A percentile compares a stretch with the other conserved stretches of the same genome.
Evolutionary conservation across 2,329 filamentous ascomycete genomes (phyloP).

Genomic region (Stemphylium lycopersici): DNA sequence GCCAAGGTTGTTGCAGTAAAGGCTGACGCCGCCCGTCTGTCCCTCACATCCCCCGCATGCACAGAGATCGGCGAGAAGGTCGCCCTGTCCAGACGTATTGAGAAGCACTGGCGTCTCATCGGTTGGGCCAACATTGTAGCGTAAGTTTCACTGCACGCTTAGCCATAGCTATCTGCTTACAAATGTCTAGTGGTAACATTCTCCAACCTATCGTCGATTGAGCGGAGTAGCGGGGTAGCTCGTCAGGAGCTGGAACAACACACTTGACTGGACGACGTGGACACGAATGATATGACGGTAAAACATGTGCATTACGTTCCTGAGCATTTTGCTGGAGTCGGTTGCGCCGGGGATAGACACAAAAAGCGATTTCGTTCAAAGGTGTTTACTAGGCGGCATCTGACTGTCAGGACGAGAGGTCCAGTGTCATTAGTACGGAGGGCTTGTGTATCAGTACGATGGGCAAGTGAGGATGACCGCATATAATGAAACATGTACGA

Average conservation of each 20-base stretch:
- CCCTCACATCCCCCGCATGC: constrained; percentile 90
- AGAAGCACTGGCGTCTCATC: constrained; percentile 86
- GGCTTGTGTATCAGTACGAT: constrained; percentile 22
- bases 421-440: constrained; percentile 20
- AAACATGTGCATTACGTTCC: constrained; percentile 35
- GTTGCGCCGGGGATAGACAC: constrained; percentile 35
- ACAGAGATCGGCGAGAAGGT: constrained; percentile 99
- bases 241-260: constrained; percentile 12
- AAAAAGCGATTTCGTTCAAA: constrained; percentile 24
- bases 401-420: constrained; percentile 18
- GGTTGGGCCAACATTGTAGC: constrained; percentile 53
- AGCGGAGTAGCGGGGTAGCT: constrained; percentile 13
- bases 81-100: constrained; percentile 91
- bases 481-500: constrained; percentile 32
- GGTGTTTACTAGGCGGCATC: constrained; percentile 24
- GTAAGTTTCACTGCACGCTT: constrained; percentile 37
- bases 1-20: constrained; percentile 97
- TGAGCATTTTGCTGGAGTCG: constrained; percentile 42
- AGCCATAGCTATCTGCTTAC: constrained; percentile 23
- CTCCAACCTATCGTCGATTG: constrained; percentile 45
- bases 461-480: constrained; percentile 25
- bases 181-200: constrained; percentile 43
- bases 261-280: constrained; percentile 24
- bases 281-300: constrained; percentile 22
- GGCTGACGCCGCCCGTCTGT: constrained; percentile 95